Base-by-base conservation (phyloP, 2,329 filamentous ascomycete genomes). In the Cordyceps farinosa region DNA sequence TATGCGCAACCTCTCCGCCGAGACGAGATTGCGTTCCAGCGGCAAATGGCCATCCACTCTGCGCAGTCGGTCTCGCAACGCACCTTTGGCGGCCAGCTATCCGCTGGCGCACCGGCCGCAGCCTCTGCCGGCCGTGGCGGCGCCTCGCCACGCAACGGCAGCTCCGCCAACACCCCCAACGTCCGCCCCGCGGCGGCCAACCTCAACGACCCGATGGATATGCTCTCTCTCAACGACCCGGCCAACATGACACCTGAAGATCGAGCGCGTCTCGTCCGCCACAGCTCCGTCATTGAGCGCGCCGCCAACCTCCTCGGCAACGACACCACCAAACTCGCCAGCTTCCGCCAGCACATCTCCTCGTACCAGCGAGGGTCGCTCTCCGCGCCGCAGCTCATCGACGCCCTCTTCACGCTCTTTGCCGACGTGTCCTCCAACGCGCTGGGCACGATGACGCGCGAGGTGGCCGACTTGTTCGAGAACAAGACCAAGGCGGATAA, bases 401-500 rank as follows among this genome's bases (percentile, higher is more conserved):
- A 97, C 68, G 86, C 87, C 0, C 92, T 97, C 76, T 96, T 97
- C 72, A 85, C 89, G 0, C 82, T 97, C 4, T 97, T 97, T 67
- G 80, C 80, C 27, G 89, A 96, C 72, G 90, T 90, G 0, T 87
- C 90, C 0, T 89, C 91, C 8, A 85, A 87, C 15, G 90, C 96
- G 34, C 81, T 99, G 0, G 93, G 93, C 15, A 97, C 93, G 32
- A 83, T 99, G 1, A 85, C 98, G 66, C 90, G 94, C 65, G 95
- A 99, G 73, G 84, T 97, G 3, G 90, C 94, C 5, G 94, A 98
- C 59, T 86, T 99, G 11, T 98, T 95, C 69, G 94, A 99, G 69
- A 89, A 96, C 68, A 83, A 89, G 56, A 73, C 75, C 22, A 97
- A 96, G 73, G 87, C 87, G 1, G 87, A 89, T 59, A 82, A 80